These are phyloP conservation scores for Voacanga thouarsii DNA, from an alignment of 257 asterid genomes.

Conservation along the genomic window DNA sequence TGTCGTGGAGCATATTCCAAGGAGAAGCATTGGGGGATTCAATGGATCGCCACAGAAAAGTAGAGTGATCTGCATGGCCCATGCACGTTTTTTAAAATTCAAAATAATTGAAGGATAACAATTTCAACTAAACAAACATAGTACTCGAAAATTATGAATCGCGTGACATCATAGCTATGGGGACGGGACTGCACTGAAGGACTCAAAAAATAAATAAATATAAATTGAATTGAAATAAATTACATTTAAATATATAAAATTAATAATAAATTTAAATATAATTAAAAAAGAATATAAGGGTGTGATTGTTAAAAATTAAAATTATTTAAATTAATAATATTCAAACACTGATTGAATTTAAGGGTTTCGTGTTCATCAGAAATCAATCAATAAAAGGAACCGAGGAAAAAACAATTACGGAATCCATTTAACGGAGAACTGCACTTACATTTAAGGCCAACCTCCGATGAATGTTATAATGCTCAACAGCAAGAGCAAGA, in stretches of 20 bases:
- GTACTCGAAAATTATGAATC: too few species aligned
- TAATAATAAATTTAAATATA: too few species aligned
- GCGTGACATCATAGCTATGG: too few species aligned
- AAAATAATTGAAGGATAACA: background rate
- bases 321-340: too few species aligned
- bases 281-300: too few species aligned
- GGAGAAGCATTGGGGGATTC: conserved; percentile 68
- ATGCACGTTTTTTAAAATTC: background rate
- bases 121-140: background rate
- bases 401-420: too few species aligned
- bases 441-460: conserved; percentile 76
- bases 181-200: background rate
- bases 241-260: too few species aligned
- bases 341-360: too few species aligned
- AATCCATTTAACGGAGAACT: too few species aligned
- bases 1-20: conserved; percentile 84
- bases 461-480: conserved; percentile 86
- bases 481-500: conserved; percentile 94
- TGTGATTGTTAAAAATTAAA: too few species aligned
- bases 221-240: too few species aligned
- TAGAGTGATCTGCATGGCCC: conserved; percentile 57
- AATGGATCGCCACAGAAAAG: conserved; percentile 81
- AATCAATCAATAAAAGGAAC: background rate
- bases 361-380: background rate
- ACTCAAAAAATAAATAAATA: too few species aligned